phyloP scores from a whole-genome alignment of 75 land plant genomes.

The Picea sitchensis region DNA sequence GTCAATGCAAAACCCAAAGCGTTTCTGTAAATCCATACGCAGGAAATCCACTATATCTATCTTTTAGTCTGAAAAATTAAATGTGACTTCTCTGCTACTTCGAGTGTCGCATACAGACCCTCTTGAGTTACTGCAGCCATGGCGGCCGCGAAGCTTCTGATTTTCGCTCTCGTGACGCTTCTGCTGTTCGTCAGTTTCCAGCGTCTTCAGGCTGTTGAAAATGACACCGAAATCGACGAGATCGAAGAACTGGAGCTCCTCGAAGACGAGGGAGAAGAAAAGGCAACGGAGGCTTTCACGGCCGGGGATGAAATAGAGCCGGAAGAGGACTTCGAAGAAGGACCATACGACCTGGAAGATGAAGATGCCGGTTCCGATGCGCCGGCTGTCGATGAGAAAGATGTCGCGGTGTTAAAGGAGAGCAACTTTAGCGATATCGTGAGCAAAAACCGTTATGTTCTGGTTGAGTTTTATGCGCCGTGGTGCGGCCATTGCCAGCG shows the following conservation, averaged over 20 bases:
- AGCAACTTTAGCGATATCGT: conserved; percentile 63
- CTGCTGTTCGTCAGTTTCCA: background rate
- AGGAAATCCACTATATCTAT: background rate
- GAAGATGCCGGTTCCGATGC: conserved; percentile 8
- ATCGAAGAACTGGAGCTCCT: conserved; percentile 21
- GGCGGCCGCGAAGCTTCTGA: background rate
- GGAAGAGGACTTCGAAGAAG: conserved; percentile 22
- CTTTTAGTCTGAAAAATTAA: background rate
- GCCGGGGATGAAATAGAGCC: conserved; percentile 7
- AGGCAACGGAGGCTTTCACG: background rate
- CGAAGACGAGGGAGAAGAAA: conserved; percentile 20
- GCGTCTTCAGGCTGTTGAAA: conserved; percentile 1
- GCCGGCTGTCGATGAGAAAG: conserved; percentile 61
- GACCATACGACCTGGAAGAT: conserved; percentile 15
- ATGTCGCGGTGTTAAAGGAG: conserved; percentile 71
- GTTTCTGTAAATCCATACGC: background rate
- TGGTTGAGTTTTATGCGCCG: conserved; percentile 99
- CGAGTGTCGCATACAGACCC: background rate
- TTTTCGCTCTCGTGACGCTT: background rate
- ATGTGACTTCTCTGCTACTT: background rate
- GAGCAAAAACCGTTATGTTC: conserved; percentile 49
- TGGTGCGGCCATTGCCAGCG: conserved; percentile 98
- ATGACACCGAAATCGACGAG: conserved; percentile 7
- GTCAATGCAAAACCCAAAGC: background rate
- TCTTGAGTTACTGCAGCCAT: background rate